A percentile compares a stretch with the other conserved stretches of the same genome.
Evolutionary conservation across 441 rosid genomes (phyloP).

Genomic region (Aleurites moluccanus): DNA sequence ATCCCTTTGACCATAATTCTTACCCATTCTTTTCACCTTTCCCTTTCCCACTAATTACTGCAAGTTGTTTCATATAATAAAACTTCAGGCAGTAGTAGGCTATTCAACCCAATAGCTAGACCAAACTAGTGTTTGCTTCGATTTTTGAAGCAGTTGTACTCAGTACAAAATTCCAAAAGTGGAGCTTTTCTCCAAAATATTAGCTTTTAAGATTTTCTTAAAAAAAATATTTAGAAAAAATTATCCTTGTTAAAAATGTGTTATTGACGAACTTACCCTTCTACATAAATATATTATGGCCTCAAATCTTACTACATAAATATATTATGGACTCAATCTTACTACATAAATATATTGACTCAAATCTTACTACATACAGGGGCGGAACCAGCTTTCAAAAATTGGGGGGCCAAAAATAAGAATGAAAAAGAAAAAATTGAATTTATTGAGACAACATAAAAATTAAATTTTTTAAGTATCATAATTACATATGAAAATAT

Average conservation of each 20-base stretch:
- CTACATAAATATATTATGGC: no score
- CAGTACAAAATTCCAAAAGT: background rate
- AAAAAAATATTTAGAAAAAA: background rate
- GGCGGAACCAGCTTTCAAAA: no score
- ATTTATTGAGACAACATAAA: no score
- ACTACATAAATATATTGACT: no score
- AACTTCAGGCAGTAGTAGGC: background rate
- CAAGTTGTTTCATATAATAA: background rate
- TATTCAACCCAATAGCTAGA: background rate
- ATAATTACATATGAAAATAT: no score
- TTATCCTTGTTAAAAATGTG: background rate
- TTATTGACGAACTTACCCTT: background rate
- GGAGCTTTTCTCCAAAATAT: background rate
- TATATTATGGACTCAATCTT: no score
- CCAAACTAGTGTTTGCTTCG: background rate
- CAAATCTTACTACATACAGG: no score
- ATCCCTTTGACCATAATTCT: background rate
- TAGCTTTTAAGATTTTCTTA: background rate
- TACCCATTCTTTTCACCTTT: background rate
- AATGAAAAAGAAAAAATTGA: no score
- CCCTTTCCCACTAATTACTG: background rate
- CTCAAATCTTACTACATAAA: no score
- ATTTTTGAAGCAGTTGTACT: background rate
- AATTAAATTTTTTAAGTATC: no score
- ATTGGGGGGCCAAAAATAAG: no score